phyloP scores from a whole-genome alignment of 345 rosid genomes.

The Noccaea bulbosa region DNA sequence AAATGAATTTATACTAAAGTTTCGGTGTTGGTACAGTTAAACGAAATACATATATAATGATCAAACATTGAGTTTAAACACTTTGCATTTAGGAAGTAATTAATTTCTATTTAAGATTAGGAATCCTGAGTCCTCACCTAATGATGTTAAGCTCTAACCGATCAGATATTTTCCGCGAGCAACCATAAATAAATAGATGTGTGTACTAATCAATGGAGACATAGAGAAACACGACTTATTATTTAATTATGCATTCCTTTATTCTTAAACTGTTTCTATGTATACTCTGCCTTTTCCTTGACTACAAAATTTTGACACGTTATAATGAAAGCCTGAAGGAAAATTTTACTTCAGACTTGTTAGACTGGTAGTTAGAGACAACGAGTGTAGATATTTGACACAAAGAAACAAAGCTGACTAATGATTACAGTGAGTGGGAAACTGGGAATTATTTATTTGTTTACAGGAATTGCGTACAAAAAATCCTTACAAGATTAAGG shows the following conservation, averaged over 20 bases:
- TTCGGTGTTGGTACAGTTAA: no score
- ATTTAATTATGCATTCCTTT: neutral
- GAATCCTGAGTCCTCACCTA: slow-evolving; percentile 28
- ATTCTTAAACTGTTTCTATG: neutral
- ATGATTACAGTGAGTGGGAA: neutral
- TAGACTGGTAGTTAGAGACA: slow-evolving; percentile 2
- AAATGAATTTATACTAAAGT: no score
- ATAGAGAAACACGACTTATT: neutral
- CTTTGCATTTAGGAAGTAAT: neutral
- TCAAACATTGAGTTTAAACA: no score
- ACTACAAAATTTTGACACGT: neutral
- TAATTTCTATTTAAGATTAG: neutral
- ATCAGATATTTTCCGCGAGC: slow-evolving; percentile 5
- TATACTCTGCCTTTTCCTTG: slow-evolving; percentile 1
- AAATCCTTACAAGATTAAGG: neutral
- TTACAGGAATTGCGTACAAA: neutral
- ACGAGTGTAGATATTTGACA: slow-evolving; percentile 12
- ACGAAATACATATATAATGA: no score
- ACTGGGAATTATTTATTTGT: neutral
- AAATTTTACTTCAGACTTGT: no score
- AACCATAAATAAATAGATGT: slow-evolving; percentile 3
- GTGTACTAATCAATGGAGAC: neutral
- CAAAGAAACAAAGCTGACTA: slow-evolving; percentile 1
- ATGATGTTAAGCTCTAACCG: slow-evolving; percentile 24
- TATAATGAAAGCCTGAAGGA: no score